Evolutionary conservation across 371 early-diverging fungal genomes (phyloP).

Genomic region (Mucor plumbeus): DNA sequence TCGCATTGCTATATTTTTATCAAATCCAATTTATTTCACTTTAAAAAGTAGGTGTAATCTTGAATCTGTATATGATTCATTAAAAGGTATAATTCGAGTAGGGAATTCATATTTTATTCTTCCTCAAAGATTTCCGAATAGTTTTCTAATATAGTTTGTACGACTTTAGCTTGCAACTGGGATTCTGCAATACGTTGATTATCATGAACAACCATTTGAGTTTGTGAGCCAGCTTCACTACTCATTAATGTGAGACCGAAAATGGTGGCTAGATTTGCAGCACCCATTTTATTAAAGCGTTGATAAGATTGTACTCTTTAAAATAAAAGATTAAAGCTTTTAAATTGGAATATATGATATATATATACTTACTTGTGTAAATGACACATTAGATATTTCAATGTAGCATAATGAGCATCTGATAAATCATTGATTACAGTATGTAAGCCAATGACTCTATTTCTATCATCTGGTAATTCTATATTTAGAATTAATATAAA

Average conservation of each 20-base stretch:
- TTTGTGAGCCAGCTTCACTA: conserved; percentile 36
- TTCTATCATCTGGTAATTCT: conserved; percentile 52
- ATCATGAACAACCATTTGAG: conserved; percentile 23
- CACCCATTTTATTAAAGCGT: conserved; percentile 82
- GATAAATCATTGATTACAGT: conserved; percentile 75
- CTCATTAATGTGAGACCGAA: conserved; percentile 89
- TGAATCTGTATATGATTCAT: no score
- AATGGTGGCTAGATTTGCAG: conserved; percentile 81
- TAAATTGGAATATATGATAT: neutral
- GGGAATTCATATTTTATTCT: conserved; percentile 9
- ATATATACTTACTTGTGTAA: conserved; percentile 62
- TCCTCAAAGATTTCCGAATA: conserved; percentile 63
- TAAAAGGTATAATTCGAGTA: no score
- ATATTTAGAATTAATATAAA: neutral
- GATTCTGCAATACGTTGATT: conserved; percentile 59
- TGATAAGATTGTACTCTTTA: conserved; percentile 75
- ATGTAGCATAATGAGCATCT: conserved; percentile 80
- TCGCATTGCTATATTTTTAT: no score
- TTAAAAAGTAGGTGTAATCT: no score
- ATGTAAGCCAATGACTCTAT: conserved; percentile 66
- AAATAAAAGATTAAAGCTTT: neutral
- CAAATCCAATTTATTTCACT: no score
- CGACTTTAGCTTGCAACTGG: conserved; percentile 60
- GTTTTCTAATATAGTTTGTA: conserved; percentile 65
- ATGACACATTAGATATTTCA: conserved; percentile 78